Evolutionary conservation across 192 early-diverging fungal species (phyloP).

Genomic region (Dimargaris xerosporica): DNA sequence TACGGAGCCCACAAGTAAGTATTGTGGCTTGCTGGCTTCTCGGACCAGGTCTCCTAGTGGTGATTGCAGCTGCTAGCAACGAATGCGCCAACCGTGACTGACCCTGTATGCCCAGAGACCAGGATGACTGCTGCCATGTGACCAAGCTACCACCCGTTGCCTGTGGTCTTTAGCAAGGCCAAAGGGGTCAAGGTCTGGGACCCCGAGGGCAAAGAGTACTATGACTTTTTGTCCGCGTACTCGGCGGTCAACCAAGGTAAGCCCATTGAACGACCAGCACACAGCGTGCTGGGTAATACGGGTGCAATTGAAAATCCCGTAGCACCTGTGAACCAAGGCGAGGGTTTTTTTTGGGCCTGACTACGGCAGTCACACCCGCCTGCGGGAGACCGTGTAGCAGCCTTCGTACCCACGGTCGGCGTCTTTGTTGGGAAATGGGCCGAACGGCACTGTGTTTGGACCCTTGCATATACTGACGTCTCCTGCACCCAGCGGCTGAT

Average conservation of each 20-base stretch:
- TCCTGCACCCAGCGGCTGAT: too few species aligned
- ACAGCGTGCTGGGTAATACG: too few species aligned
- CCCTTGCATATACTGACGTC: too few species aligned
- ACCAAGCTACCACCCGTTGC: slow-evolving; percentile 97
- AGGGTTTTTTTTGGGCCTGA: neutral
- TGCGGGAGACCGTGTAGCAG: neutral
- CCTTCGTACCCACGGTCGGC: too few species aligned
- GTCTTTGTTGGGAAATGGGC: too few species aligned
- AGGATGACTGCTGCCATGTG: slow-evolving; percentile 24
- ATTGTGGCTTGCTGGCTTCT: neutral
- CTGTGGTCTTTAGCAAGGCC: slow-evolving; percentile 76
- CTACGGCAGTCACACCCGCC: neutral
- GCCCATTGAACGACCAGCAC: neutral
- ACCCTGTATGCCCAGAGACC: neutral
- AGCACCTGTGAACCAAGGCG: too few species aligned
- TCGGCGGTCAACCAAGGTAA: slow-evolving; percentile 60
- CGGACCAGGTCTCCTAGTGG: neutral
- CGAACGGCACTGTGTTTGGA: too few species aligned
- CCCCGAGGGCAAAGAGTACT: slow-evolving; percentile 65
- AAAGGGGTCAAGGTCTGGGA: slow-evolving; percentile 90
- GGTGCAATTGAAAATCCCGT: too few species aligned
- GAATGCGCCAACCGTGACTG: neutral
- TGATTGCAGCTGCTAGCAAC: neutral
- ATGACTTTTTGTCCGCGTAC: slow-evolving; percentile 69
- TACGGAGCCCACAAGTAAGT: slow-evolving; percentile 91